Percentiles rank a stretch among this genome's conserved stretches.
These are phyloP conservation scores for Mycena alexandri DNA, from an alignment of 768 basidiomycete species.

Conservation along the genomic window DNA sequence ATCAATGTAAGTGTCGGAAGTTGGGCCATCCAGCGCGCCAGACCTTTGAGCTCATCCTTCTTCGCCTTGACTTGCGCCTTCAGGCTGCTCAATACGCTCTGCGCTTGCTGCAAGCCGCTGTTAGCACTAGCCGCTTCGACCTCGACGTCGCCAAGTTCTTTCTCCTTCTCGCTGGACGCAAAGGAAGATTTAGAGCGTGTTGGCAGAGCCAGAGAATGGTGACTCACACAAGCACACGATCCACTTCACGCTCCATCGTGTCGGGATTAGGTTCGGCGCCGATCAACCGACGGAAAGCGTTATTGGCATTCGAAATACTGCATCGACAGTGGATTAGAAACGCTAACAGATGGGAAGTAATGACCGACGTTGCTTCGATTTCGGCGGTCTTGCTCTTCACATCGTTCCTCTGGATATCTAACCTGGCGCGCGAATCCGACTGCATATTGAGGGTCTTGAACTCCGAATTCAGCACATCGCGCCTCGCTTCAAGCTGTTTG, in stretches of 20 bases:
- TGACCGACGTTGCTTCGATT: constrained; percentile 70
- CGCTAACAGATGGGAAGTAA: neutral
- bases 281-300: constrained; percentile 75
- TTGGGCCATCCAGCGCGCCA: neutral
- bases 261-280: constrained; percentile 69
- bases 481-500: constrained; percentile 73
- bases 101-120: constrained; percentile 70
- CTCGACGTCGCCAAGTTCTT: constrained; percentile 65
- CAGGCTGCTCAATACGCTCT: constrained; percentile 70
- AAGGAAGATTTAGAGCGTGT: constrained; percentile 3
- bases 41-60: constrained; percentile 74
- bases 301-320: constrained; percentile 74
- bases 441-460: constrained; percentile 80
- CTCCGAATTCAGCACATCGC: constrained; percentile 80
- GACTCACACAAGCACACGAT: constrained; percentile 68
- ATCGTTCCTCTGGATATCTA: constrained; percentile 81
- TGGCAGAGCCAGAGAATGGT: neutral
- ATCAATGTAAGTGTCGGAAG: neutral
- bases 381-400: constrained; percentile 74
- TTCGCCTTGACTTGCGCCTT: constrained; percentile 74
- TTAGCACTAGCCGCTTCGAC: constrained; percentile 60
- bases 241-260: constrained; percentile 82
- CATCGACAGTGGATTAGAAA: constrained; percentile 22
- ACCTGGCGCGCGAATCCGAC: constrained; percentile 82
- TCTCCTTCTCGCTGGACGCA: constrained; percentile 73